These are phyloP conservation scores for Leishmania turanica DNA, from an alignment of 208 protist species.

Conservation along the genomic window DNA sequence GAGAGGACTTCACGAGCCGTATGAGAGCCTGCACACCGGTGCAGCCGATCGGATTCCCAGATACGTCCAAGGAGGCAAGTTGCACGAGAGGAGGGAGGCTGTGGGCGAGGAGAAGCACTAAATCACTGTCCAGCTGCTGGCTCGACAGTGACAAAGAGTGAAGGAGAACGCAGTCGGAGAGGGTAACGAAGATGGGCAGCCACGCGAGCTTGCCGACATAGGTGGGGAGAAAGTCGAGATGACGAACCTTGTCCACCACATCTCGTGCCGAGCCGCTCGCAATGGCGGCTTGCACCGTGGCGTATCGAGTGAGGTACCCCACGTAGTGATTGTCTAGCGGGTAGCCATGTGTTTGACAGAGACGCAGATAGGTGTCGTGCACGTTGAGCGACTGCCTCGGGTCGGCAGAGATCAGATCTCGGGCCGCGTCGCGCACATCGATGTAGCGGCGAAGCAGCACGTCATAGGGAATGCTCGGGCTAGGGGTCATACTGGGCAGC, in stretches of 20 bases:
- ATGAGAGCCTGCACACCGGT: slow-evolving; percentile 49
- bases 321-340: background rate
- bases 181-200: slow-evolving; percentile 48
- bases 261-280: background rate
- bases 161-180: slow-evolving; percentile 48
- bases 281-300: slow-evolving; percentile 9
- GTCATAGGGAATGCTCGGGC: background rate
- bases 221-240: slow-evolving; percentile 33
- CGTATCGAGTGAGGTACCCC: slow-evolving; percentile 9
- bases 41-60: slow-evolving; percentile 65
- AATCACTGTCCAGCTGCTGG: slow-evolving; percentile 44
- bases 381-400: slow-evolving; percentile 3
- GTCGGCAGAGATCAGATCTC: slow-evolving; percentile 10
- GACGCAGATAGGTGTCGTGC: slow-evolving; percentile 9
- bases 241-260: slow-evolving; percentile 12
- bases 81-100: slow-evolving; percentile 31
- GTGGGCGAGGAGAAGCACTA: slow-evolving; percentile 44
- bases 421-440: slow-evolving; percentile 3
- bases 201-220: slow-evolving; percentile 42
- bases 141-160: slow-evolving; percentile 38
- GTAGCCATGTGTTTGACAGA: slow-evolving; percentile 8
- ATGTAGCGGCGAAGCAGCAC: slow-evolving; percentile 5
- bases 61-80: slow-evolving; percentile 48
- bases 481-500: background rate
- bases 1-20: slow-evolving; percentile 33